Percentiles rank a stretch among this genome's conserved stretches.
Conservation (phyloP, 148 eudicot species). For the Vaccinium corymbosum region DNA sequence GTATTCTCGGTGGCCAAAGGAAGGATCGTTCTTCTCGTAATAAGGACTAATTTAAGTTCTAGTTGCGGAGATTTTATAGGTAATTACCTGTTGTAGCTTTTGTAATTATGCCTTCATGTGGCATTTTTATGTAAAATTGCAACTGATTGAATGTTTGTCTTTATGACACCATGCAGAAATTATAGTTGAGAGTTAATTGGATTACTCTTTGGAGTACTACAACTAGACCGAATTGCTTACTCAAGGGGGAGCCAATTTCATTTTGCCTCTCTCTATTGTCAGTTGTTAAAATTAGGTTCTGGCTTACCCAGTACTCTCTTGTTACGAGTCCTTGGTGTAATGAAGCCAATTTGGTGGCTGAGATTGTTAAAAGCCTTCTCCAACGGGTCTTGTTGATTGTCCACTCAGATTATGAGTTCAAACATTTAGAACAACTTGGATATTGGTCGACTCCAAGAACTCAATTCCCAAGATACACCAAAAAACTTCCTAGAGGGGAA, state of each 20-base stretch:
- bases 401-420: neutral
- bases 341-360: neutral
- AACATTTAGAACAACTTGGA: neutral
- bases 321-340: neutral
- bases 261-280: neutral
- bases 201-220: neutral
- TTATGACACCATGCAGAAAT: neutral
- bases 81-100: neutral
- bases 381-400: neutral
- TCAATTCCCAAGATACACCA: neutral
- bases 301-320: neutral
- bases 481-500: neutral
- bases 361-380: neutral
- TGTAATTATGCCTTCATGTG: neutral
- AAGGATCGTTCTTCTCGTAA: slow-evolving; percentile 65
- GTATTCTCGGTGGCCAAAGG: slow-evolving; percentile 80
- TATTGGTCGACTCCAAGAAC: neutral
- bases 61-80: neutral
- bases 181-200: neutral
- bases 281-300: neutral
- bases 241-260: neutral
- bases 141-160: neutral
- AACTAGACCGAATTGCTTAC: neutral
- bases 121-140: neutral
- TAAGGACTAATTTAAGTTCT: slow-evolving; percentile 36